These are phyloP conservation scores for Juncus inflexus DNA, from an alignment of 176 grass and related monocot species.

Conservation along the genomic window DNA sequence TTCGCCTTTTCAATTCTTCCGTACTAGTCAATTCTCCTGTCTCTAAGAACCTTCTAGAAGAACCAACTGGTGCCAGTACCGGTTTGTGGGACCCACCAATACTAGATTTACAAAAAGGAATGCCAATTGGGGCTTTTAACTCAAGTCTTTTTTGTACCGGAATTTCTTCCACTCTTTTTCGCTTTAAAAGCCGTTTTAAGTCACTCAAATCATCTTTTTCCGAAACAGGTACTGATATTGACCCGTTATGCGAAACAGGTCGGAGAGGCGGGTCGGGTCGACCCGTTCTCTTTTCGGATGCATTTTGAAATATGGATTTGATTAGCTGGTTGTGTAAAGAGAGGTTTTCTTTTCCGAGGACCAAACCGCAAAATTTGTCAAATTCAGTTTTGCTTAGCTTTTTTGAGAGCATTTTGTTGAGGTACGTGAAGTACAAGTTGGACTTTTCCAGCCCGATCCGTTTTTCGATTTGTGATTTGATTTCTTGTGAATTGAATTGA, in stretches of 20 bases:
- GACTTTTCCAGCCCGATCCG: constrained; percentile 44
- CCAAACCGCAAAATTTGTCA: constrained; percentile 47
- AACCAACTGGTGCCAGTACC: constrained; percentile 8
- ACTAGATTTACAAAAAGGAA: constrained; percentile 64
- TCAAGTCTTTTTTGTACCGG: constrained; percentile 31
- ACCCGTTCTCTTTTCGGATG: constrained; percentile 35
- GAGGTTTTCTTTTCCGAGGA: constrained; percentile 53
- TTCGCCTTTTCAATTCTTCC: constrained; percentile 45
- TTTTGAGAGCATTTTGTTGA: constrained; percentile 59
- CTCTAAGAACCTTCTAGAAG: constrained; percentile 47
- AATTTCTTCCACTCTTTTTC: constrained; percentile 20
- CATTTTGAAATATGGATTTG: constrained; percentile 57
- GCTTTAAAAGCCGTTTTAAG: constrained; percentile 62
- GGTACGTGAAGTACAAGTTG: constrained; percentile 49
- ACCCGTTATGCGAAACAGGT: constrained; percentile 46
- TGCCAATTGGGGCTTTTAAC: constrained; percentile 53
- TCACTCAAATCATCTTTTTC: constrained; percentile 47
- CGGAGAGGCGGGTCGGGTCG: constrained; percentile 35
- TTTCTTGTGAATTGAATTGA: constrained; percentile 52
- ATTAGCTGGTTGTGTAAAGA: constrained; percentile 72
- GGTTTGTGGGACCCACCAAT: constrained; percentile 46
- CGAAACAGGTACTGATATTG: constrained; percentile 18
- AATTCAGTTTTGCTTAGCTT: constrained; percentile 78
- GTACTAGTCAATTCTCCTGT: constrained; percentile 35
- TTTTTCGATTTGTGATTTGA: constrained; percentile 66